Conservation (phyloP, 768 basidiomycete species). For the Mycena sanguinolenta region DNA sequence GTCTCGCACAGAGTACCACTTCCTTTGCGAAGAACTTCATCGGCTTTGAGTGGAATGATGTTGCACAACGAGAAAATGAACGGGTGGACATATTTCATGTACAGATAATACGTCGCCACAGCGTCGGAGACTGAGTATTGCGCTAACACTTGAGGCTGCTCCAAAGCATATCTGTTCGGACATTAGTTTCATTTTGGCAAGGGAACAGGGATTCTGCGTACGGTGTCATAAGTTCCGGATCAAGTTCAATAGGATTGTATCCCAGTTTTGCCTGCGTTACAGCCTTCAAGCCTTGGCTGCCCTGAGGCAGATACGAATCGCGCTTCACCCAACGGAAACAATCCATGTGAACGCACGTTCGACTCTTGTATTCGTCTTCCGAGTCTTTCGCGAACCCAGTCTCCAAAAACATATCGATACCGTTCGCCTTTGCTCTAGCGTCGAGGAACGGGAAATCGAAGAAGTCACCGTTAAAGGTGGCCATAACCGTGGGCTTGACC, state of each 20-base stretch:
- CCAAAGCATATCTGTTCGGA: constrained; percentile 87
- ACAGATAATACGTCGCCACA: constrained; percentile 99
- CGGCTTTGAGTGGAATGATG: constrained; percentile 96
- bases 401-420: constrained; percentile 97
- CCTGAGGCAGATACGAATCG: constrained; percentile 98
- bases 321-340: constrained; percentile 99
- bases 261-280: constrained; percentile 97
- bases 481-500: constrained; percentile 95
- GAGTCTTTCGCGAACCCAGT: constrained; percentile 92
- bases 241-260: constrained; percentile 96
- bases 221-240: constrained; percentile 99
- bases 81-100: constrained; percentile 99
- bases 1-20: constrained; percentile 98
- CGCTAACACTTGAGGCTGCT: constrained; percentile 93
- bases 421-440: constrained; percentile 86
- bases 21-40: constrained; percentile 96
- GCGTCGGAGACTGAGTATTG: constrained; percentile 99
- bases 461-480: constrained; percentile 98
- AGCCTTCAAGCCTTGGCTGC: constrained; percentile 97
- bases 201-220: constrained; percentile 56
- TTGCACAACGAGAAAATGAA: constrained; percentile 99
- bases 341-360: constrained; percentile 97
- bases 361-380: constrained; percentile 96
- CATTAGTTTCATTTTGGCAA: constrained; percentile 16
- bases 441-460: constrained; percentile 99